These are phyloP conservation scores for Huntiella omanensis DNA, from an alignment of 2,329 filamentous ascomycete genomes.

Conservation along the genomic window DNA sequence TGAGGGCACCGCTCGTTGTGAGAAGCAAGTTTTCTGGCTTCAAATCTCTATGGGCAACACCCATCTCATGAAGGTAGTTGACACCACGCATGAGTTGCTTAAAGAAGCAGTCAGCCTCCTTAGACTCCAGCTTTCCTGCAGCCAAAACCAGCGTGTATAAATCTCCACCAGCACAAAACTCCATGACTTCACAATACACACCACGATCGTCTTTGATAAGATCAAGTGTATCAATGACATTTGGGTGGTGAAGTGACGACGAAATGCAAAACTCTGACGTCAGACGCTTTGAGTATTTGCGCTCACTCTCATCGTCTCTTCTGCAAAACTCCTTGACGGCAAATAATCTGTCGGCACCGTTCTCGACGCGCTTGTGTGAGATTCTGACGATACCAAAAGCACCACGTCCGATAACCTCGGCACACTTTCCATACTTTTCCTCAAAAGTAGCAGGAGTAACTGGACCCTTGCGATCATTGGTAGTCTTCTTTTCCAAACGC, in stretches of 20 bases:
- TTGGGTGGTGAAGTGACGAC: conserved; percentile 86
- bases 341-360: conserved; percentile 76
- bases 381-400: conserved; percentile 96
- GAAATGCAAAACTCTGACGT: conserved; percentile 98
- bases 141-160: conserved; percentile 85
- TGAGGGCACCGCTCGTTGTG: conserved; percentile 79
- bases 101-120: conserved; percentile 94
- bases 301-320: conserved; percentile 80
- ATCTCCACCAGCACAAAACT: conserved; percentile 93
- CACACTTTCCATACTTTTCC: conserved; percentile 96
- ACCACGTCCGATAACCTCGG: conserved; percentile 87
- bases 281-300: conserved; percentile 93
- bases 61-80: conserved; percentile 99
- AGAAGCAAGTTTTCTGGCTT: conserved; percentile 94
- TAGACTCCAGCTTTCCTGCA: conserved; percentile 75
- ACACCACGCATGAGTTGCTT: conserved; percentile 98
- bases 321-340: conserved; percentile 97
- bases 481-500: conserved; percentile 24
- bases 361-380: conserved; percentile 83
- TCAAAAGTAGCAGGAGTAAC: conserved; percentile 52
- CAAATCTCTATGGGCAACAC: conserved; percentile 86
- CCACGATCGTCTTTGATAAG: conserved; percentile 90
- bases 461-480: conserved; percentile 16
- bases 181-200: conserved; percentile 98
- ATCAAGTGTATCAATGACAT: conserved; percentile 94